A percentile compares a stretch with the other conserved stretches of the same genome.
These are phyloP conservation scores for Aspergillus avenaceus DNA, from an alignment of 495 filamentous ascomycete genomes.

Conservation along the genomic window DNA sequence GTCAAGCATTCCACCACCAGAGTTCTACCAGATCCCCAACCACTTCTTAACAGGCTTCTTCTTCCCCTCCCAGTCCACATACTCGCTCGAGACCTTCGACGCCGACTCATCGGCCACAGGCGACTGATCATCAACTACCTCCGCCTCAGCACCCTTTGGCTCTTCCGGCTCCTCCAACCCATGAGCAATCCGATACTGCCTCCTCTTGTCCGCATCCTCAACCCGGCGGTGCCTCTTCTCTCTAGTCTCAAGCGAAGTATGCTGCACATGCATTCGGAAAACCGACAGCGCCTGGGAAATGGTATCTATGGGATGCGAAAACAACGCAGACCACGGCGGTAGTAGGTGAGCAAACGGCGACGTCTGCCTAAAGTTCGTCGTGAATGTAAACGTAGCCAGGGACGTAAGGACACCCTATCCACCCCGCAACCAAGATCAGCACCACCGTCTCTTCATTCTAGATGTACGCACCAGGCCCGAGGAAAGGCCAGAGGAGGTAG, in stretches of 20 bases:
- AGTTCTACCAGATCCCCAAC: constrained; percentile 55
- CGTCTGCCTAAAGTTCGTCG: constrained; percentile 62
- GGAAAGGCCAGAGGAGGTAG: no score
- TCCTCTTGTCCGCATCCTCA: constrained; percentile 77
- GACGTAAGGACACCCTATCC: constrained; percentile 60
- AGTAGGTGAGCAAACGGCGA: constrained; percentile 72
- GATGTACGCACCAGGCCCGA: no score
- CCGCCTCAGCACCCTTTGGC: constrained; percentile 11
- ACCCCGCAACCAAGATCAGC: neutral
- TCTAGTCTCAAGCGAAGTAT: constrained; percentile 55
- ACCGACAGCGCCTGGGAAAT: constrained; percentile 56
- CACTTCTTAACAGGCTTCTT: constrained; percentile 56
- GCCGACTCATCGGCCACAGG: constrained; percentile 22
- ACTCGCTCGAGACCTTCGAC: constrained; percentile 15
- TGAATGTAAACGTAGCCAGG: constrained; percentile 64
- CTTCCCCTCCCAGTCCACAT: constrained; percentile 42
- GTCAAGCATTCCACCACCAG: neutral
- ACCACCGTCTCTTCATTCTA: no score
- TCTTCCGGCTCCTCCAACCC: constrained; percentile 52
- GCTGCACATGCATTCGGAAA: constrained; percentile 63
- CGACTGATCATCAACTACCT: constrained; percentile 28
- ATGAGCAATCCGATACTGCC: constrained; percentile 76
- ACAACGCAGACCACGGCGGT: constrained; percentile 55
- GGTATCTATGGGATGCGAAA: constrained; percentile 60
- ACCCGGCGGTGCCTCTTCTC: constrained; percentile 62